A percentile compares a stretch with the other conserved stretches of the same genome.
phyloP scores from a whole-genome alignment of 1,284 basidiomycete genomes.

The Papiliotrema terrestris region DNA sequence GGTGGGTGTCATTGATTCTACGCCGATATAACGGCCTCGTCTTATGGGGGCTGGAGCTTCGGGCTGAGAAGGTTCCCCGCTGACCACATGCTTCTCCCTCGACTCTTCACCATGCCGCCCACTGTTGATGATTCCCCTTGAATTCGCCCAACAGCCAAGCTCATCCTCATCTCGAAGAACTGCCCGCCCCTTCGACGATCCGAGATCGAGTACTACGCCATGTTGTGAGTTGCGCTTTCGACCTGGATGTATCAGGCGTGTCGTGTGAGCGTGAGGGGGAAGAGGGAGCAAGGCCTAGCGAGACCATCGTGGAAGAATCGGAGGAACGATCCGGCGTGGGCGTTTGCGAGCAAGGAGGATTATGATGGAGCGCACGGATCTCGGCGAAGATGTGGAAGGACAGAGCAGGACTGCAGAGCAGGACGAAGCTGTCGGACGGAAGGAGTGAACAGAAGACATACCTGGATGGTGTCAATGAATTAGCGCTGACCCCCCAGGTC shows the following conservation, averaged over 20 bases:
- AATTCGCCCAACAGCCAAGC: slow-evolving; percentile 67
- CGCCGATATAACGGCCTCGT: background rate
- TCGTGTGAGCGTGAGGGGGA: background rate
- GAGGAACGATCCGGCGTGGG: too few relatives aligned
- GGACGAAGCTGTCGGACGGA: too few relatives aligned
- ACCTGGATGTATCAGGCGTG: background rate
- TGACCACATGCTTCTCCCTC: slow-evolving; percentile 41
- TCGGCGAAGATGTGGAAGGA: too few relatives aligned
- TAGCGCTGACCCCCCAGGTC: slow-evolving; percentile 56
- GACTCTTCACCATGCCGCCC: background rate
- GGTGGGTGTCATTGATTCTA: slow-evolving; percentile 65
- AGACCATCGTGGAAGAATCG: too few relatives aligned
- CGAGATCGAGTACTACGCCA: slow-evolving; percentile 99
- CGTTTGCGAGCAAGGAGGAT: too few relatives aligned
- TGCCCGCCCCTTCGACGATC: slow-evolving; percentile 98
- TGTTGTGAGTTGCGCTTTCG: slow-evolving; percentile 59
- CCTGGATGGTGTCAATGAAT: too few relatives aligned
- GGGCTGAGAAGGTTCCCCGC: slow-evolving; percentile 95
- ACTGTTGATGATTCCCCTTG: background rate
- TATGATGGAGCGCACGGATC: too few relatives aligned
- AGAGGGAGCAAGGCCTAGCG: background rate
- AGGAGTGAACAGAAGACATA: too few relatives aligned
- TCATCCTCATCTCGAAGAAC: slow-evolving; percentile 98
- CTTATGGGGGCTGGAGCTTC: slow-evolving; percentile 78
- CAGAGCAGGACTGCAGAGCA: too few relatives aligned